phyloP scores from a whole-genome alignment of 1,284 basidiomycete species.

The Fomitopsis betulina region DNA sequence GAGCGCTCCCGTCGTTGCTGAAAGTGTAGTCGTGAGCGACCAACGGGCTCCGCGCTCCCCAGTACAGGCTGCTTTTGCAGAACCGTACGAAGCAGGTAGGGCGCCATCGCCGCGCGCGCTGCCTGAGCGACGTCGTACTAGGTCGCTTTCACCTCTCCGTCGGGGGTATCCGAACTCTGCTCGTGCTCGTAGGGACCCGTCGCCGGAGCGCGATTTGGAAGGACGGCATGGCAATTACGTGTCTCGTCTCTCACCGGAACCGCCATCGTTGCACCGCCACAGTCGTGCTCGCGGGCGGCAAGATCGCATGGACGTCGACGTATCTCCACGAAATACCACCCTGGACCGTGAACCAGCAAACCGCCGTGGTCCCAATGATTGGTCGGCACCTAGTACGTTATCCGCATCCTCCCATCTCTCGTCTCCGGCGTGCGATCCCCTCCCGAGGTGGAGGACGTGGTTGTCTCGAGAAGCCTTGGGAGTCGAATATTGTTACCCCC shows the following conservation, averaged over 20 bases:
- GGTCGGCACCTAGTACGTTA: slow-evolving; percentile 72
- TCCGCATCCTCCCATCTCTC: slow-evolving; percentile 55
- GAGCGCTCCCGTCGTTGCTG: slow-evolving; percentile 20
- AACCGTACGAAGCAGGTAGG: slow-evolving; percentile 10
- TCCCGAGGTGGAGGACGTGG: slow-evolving; percentile 45
- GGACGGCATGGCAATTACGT: slow-evolving; percentile 11
- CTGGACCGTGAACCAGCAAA: slow-evolving; percentile 22
- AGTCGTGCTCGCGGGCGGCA: slow-evolving; percentile 14
- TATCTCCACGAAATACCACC: slow-evolving; percentile 7
- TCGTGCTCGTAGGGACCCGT: slow-evolving; percentile 16
- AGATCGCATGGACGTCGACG: slow-evolving; percentile 12
- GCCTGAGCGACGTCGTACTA: slow-evolving; percentile 12
- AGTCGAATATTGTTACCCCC: slow-evolving; percentile 39
- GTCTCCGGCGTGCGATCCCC: slow-evolving; percentile 36
- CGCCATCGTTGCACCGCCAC: slow-evolving; percentile 14
- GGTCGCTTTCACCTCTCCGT: slow-evolving; percentile 21
- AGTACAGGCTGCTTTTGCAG: neutral
- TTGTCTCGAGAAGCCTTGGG: slow-evolving; percentile 50
- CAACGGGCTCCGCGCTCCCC: slow-evolving; percentile 8
- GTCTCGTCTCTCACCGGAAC: slow-evolving; percentile 12
- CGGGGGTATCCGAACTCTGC: slow-evolving; percentile 8
- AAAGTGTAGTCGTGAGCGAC: slow-evolving; percentile 6
- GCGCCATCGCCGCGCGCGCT: slow-evolving; percentile 10
- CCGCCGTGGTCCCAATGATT: slow-evolving; percentile 36
- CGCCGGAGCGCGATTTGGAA: slow-evolving; percentile 15